Base-by-base conservation (phyloP, 2,329 filamentous ascomycete species). In the Achaetomium macrosporum region DNA sequence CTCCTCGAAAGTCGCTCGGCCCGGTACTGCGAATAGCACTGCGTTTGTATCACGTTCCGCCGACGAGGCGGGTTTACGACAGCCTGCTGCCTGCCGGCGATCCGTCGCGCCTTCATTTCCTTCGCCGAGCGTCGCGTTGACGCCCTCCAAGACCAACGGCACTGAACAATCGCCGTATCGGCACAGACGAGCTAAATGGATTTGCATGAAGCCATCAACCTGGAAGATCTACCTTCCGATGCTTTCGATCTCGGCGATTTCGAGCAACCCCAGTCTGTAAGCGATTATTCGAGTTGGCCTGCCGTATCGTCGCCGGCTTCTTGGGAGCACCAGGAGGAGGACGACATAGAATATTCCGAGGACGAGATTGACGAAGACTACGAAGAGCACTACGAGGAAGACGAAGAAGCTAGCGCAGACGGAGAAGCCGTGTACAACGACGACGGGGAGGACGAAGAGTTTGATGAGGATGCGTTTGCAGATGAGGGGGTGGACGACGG, bases 191-290 rank as follows among this genome's bases (percentile, higher is more conserved):
- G 33, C 35, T 15, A 40, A 5, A 51, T 50, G 47, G 49, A 39
- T 8, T 15, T 5, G 13, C 16, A 40, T 43, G 31, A 51, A 9
- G 17, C 20, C n/a, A 39, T 42, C 25, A 37, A 52, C 17, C 15
- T 50, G 12, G 47, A 50, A 16, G 49, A 37, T 19, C 2, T 54
- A 6, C 40, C 46, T 11, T 49, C 50, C 6, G 39, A 51, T 50
- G 36, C 47, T 7, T 46, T 51, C 15, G 43, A 45, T 10, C 31
- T 33, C 33, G 48, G 48, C 36, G 48, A 54, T 13, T 30, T 40
- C 15, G 53, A 48, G 25, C 42, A 19, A 6, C 40, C 48, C 6
- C 35, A 36, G n/a, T n/a, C 35, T 4, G 49, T 13, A 17, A 47
- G 15, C 42, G 43, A 50, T 39, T 41, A 30, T 19, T 49, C 46